Evolutionary conservation across 768 basidiomycete genomes (phyloP), one percentile per base, ranked within the genome.

Genomic region (Macrolepiota fuliginosa): DNA sequence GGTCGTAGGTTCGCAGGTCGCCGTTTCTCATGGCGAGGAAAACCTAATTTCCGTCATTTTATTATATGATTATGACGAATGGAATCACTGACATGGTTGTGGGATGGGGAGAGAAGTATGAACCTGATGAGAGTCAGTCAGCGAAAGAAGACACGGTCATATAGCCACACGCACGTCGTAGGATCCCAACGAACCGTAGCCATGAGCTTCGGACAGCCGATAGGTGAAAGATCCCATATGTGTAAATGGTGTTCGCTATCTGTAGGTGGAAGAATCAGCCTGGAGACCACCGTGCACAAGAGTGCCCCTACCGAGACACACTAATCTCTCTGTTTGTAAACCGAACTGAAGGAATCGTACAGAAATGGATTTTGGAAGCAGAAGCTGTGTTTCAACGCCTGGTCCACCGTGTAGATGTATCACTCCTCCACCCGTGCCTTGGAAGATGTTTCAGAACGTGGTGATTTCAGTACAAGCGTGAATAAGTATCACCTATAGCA

Each of bases 1-100:
- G 66, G 69, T 95, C 93, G 69, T 88, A 94, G 2, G 89, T 87
- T 65, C 83, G 82, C 63, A 93, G 80, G 53, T 88, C 85, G 32
- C 83, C 83, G n/a, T 75, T 77, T 63, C 77, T 74, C 45, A 80
- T 68, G 9, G 77, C 77, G 36, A 85, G 68, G 65, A 85, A 82
- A 51, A 79, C 75, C 83, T 85, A 66, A 36, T 24, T 25, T 45
- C 39, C 60, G 54, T 61, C 56, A 55, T 52, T 17, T 54, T 40
- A 35, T 22, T 39, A 56, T 24, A 52, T 52, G 27, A 35, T 40
- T 55, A 65, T 60, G 63, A 5, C 2, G 29, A 32, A 24, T 68
- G 52, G 65, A 32, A 32, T 58, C 25, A 69, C 63, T 53, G 67
- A 92, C 89, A 76, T 92, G 91, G 4, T 85, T 81, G 68, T 90